phyloP scores from a whole-genome alignment of 768 basidiomycete species.

The Auriscalpium microsporum region DNA sequence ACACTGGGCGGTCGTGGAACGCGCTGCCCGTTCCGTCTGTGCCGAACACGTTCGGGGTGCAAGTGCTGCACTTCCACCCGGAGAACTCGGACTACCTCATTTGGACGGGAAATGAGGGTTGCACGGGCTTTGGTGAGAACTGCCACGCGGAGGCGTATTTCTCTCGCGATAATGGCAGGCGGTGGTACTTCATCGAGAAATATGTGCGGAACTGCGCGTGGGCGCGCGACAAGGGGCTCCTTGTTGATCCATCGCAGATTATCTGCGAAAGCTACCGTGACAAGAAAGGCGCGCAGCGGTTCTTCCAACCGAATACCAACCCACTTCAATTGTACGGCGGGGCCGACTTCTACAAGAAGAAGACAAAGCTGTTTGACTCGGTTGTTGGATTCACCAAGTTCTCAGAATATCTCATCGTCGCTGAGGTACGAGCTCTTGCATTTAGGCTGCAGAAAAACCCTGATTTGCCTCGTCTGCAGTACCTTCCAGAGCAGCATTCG shows the following conservation, averaged over 20 bases:
- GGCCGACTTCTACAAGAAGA: slow-evolving; percentile 57
- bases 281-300: slow-evolving; percentile 73
- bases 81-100: slow-evolving; percentile 69
- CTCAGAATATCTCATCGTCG: slow-evolving; percentile 92
- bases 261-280: slow-evolving; percentile 82
- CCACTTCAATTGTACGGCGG: slow-evolving; percentile 78
- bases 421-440: slow-evolving; percentile 54
- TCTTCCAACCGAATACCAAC: slow-evolving; percentile 43
- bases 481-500: slow-evolving; percentile 42
- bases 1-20: slow-evolving; percentile 72
- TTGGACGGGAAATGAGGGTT: slow-evolving; percentile 77
- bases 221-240: slow-evolving; percentile 72
- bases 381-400: slow-evolving; percentile 97
- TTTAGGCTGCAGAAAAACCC: background rate
- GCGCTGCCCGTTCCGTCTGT: slow-evolving; percentile 46
- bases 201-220: slow-evolving; percentile 92
- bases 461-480: slow-evolving; percentile 25
- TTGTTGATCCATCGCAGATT: slow-evolving; percentile 80
- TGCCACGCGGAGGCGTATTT: slow-evolving; percentile 77
- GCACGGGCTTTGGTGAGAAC: slow-evolving; percentile 33
- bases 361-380: slow-evolving; percentile 71
- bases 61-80: slow-evolving; percentile 84
- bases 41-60: slow-evolving; percentile 73
- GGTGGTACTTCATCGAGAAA: slow-evolving; percentile 68
- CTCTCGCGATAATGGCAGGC: slow-evolving; percentile 65